Conservation (phyloP, 176 grass and related monocot genomes). For the Ampelocalamus luodianensis region DNA sequence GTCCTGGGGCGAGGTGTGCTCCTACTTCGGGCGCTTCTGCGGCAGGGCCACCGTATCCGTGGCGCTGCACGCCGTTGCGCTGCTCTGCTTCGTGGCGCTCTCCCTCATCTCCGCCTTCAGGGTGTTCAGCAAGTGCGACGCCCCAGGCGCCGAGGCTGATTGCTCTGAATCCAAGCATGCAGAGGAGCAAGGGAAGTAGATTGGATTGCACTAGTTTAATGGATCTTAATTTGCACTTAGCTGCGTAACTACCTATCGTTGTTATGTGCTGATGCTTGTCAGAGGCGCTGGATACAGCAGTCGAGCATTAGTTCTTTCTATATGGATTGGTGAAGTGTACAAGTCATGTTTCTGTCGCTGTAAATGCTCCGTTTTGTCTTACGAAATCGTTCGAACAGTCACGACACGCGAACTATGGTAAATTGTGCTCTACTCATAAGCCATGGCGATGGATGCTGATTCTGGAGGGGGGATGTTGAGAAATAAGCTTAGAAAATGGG, state of each 20-base stretch:
- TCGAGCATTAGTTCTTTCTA: not conserved
- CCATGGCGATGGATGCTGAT: not conserved
- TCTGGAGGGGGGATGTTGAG: not conserved
- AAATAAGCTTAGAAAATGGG: not conserved
- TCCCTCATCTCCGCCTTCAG: slow-evolving; percentile 71
- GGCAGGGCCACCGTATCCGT: slow-evolving; percentile 65
- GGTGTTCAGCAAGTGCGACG: slow-evolving; percentile 67
- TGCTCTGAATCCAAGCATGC: slow-evolving; percentile 6
- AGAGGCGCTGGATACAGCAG: not conserved
- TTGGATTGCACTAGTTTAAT: no score
- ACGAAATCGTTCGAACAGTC: not conserved
- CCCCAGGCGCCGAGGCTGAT: not conserved
- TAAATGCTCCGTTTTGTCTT: not conserved
- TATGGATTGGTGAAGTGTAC: not conserved
- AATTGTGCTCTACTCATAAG: no score
- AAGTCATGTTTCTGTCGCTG: not conserved
- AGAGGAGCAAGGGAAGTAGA: slow-evolving; percentile 39
- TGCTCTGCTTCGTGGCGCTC: slow-evolving; percentile 75
- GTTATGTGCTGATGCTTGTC: not conserved
- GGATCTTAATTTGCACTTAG: not conserved
- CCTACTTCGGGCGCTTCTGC: slow-evolving; percentile 92
- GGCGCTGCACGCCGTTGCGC: slow-evolving; percentile 65
- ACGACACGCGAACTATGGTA: not conserved
- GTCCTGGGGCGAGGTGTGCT: slow-evolving; percentile 93
- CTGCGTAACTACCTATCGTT: not conserved